These are phyloP conservation scores for Nasturtium officinale DNA, from an alignment of 345 rosid genomes.

Conservation along the genomic window DNA sequence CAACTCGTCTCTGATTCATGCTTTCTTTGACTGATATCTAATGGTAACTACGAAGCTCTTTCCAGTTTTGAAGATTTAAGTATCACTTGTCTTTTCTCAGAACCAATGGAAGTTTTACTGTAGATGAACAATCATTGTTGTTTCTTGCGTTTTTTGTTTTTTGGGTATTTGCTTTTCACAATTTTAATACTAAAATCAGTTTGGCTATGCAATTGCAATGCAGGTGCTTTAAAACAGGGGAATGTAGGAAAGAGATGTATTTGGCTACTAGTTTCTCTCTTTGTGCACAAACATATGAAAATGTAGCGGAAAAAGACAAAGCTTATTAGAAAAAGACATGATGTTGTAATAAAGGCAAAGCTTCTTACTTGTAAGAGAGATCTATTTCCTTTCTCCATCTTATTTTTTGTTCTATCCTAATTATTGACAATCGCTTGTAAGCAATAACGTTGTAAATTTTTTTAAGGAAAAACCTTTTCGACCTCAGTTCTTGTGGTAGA, in stretches of 20 bases:
- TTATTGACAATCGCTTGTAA: background rate
- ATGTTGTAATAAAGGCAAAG: background rate
- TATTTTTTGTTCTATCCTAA: background rate
- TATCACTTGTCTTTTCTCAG: slow-evolving; percentile 69
- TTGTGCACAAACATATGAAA: slow-evolving; percentile 10
- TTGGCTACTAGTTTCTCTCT: slow-evolving; percentile 4
- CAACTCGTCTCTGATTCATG: background rate
- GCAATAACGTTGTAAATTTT: background rate
- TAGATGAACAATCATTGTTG: slow-evolving; percentile 45
- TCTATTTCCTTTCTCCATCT: slow-evolving; percentile 3
- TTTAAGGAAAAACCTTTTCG: background rate
- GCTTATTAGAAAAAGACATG: background rate
- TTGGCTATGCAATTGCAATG: slow-evolving; percentile 45
- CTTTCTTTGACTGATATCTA: slow-evolving; percentile 1
- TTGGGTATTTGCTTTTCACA: slow-evolving; percentile 18
- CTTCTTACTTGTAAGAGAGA: slow-evolving; percentile 3
- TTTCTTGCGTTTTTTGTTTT: background rate
- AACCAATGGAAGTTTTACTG: slow-evolving; percentile 54
- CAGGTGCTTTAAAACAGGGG: slow-evolving; percentile 39
- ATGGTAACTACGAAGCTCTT: background rate
- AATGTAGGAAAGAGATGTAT: slow-evolving; percentile 53
- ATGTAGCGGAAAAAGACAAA: background rate
- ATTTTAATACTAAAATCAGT: slow-evolving; percentile 51
- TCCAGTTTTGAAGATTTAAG: slow-evolving; percentile 46
- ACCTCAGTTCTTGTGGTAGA: background rate